phyloP scores from a whole-genome alignment of 805 yeast genomes.

The Candida yuanshanica region DNA sequence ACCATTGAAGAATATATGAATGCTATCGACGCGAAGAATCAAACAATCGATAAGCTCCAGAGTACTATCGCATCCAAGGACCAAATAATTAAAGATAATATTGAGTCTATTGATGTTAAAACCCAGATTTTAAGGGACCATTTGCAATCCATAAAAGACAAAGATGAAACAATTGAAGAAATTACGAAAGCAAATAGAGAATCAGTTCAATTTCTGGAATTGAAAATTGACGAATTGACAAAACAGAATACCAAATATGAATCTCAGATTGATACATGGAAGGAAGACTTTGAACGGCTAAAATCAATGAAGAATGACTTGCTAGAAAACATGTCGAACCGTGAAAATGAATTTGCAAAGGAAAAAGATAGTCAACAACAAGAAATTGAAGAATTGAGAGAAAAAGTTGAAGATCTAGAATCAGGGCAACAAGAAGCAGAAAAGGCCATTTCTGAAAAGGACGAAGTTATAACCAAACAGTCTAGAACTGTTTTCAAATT shows the following conservation, averaged over 20 bases:
- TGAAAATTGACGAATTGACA: constrained; percentile 4
- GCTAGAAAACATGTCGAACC: constrained; percentile 59
- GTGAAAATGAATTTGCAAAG: constrained; percentile 51
- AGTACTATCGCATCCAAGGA: no score
- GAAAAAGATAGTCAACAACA: constrained; percentile 46
- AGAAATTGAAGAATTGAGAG: constrained; percentile 43
- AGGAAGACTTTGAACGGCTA: constrained; percentile 23
- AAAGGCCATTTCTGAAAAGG: constrained; percentile 25
- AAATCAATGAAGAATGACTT: constrained; percentile 52
- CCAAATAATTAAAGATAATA: no score
- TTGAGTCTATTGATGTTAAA: no score
- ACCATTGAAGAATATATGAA: not conserved
- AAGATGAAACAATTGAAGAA: not conserved
- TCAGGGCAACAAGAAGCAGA: constrained; percentile 38
- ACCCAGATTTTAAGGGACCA: no score
- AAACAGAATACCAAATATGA: constrained; percentile 4
- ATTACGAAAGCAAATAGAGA: not conserved
- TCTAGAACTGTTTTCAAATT: constrained; percentile 26
- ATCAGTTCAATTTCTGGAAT: not conserved
- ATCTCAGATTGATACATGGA: constrained; percentile 14
- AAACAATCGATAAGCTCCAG: no score
- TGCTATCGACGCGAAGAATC: no score
- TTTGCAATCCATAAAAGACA: not conserved
- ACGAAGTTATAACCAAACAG: constrained; percentile 6
- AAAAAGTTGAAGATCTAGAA: constrained; percentile 44